Conservation (phyloP, 441 rosid genomes). For the Gossypium trilobum region DNA sequence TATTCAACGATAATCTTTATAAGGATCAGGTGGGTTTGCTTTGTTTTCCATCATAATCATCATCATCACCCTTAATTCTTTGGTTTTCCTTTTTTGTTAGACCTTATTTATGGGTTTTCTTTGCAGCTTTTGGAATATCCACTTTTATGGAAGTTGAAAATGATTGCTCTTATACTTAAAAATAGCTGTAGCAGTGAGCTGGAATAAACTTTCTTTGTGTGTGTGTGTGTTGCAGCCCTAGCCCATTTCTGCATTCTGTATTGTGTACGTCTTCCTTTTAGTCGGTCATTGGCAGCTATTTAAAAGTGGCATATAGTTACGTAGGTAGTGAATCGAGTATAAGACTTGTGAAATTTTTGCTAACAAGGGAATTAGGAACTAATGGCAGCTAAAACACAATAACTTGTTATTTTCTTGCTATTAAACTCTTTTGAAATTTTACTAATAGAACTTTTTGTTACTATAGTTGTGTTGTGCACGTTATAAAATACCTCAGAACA, state of each 20-base stretch:
- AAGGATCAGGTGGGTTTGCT: constrained; percentile 21
- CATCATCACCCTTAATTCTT: background rate
- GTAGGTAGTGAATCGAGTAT: background rate
- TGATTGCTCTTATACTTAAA: background rate
- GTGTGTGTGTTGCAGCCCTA: background rate
- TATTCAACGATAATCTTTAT: constrained; percentile 18
- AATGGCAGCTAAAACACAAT: background rate
- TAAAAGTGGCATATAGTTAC: background rate
- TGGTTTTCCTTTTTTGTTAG: background rate
- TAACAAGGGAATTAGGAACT: background rate
- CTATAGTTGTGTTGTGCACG: too few species aligned
- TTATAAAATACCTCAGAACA: too few species aligned
- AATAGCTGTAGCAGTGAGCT: background rate
- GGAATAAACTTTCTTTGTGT: background rate
- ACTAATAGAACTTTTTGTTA: background rate
- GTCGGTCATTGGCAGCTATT: background rate
- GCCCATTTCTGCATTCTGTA: background rate
- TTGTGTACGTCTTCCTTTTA: background rate
- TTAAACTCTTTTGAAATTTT: background rate
- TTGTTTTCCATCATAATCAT: background rate
- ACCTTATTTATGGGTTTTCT: background rate
- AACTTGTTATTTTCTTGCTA: background rate
- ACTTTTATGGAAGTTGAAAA: background rate
- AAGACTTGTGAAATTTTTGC: background rate
- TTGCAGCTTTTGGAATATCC: background rate